These are phyloP conservation scores for Nitzschia sp. DNA, from an alignment of 108 stramenopile species.

Conservation along the genomic window DNA sequence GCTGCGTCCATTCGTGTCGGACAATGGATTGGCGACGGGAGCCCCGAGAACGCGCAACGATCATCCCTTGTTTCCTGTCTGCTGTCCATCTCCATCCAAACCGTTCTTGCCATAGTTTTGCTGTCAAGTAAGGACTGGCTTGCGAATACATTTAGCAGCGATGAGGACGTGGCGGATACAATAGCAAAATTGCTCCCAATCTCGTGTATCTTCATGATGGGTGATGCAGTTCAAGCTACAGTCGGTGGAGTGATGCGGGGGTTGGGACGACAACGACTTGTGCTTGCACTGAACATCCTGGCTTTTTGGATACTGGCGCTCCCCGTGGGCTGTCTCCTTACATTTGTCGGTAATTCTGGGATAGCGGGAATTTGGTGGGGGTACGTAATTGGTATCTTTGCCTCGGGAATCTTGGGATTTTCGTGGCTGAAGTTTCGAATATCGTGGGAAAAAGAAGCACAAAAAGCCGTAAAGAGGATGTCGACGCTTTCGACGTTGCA, in stretches of 20 bases:
- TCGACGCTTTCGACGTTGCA: background rate
- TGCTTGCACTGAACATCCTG: conserved; percentile 32
- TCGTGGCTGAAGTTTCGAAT: background rate
- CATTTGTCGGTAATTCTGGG: conserved; percentile 31
- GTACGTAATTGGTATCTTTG: conserved; percentile 7
- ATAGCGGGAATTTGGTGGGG: conserved; percentile 19
- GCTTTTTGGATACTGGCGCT: conserved; percentile 41
- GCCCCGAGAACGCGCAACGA: conserved; percentile 27
- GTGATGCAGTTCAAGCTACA: conserved; percentile 39
- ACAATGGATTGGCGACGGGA: conserved; percentile 34
- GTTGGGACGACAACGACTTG: conserved; percentile 33
- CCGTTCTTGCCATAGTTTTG: conserved; percentile 20
- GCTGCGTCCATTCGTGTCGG: conserved; percentile 52
- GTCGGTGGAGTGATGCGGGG: conserved; percentile 39
- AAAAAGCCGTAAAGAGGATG: background rate
- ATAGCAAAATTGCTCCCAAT: conserved; percentile 36
- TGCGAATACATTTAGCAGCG: conserved; percentile 35
- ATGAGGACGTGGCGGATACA: conserved; percentile 32
- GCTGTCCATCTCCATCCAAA: conserved; percentile 16
- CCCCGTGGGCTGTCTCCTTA: conserved; percentile 26
- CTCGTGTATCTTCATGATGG: conserved; percentile 39
- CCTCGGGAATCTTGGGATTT: background rate
- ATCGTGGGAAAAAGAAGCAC: conserved; percentile 10
- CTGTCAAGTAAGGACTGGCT: conserved; percentile 17
- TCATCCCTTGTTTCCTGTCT: conserved; percentile 23